Evolutionary conservation across 768 basidiomycete species (phyloP), one percentile per base, ranked within the genome.

Genomic region (Kwoniella botswanensis): DNA sequence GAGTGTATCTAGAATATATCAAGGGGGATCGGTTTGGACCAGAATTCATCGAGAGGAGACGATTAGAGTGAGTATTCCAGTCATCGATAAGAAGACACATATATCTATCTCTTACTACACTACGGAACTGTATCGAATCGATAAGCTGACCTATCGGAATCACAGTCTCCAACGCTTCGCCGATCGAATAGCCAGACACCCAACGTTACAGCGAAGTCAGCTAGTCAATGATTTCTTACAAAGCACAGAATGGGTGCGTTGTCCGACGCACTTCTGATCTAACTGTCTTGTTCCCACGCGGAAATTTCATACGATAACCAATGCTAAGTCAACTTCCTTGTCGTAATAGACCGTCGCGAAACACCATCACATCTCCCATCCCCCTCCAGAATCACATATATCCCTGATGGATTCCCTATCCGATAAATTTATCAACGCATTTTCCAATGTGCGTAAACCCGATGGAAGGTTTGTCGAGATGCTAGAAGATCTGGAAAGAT

Each of bases 11-110:
- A 97, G 97, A 98, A 84, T 99, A 99, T 82, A 88, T 99, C 67
- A 98, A 96, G 29, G 97, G 97, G 13, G 97, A 98, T 84, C 87
- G 97, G 71, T 99, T 99, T 84, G 94, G 94, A 74, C 90, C 92
- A 10, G 97, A 98, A 79, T 99, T 99, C 77, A 92, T 98, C 88
- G 96, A 99, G 83, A 89, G 92, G 53, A 87, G 97, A 74, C 87
- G 95, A 76, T 84, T 89, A 72, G 93, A 96, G 93, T 95, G 82
- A 82, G 92, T 82, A 13, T 18, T 50, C 26, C 26, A 26, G 3
- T 26, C 26, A 26, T 26, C 4, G 26, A 26, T 26, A 26, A 26
- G 26, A 26, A 26, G 26, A 26, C 26, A 26, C 26, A 26, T 26
- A 26, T 26, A 26, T 26, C 26, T 26, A 26, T 26, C 26, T 26